Base-by-base conservation (phyloP, 2,329 filamentous ascomycete species). In the Penicillium nordicum region DNA sequence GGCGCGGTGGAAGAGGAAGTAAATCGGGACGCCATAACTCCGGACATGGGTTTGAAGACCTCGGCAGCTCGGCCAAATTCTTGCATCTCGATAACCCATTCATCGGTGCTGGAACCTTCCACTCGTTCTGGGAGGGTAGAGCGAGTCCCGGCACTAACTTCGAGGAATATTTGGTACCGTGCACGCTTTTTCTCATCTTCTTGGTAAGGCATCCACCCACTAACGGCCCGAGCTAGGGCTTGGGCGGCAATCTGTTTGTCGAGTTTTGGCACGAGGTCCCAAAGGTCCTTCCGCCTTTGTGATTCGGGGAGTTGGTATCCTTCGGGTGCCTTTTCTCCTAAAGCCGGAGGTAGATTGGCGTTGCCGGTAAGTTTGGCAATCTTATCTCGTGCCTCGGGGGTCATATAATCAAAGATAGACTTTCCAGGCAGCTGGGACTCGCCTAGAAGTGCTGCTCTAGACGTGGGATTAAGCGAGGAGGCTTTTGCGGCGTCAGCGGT, bases 361-460 rank as follows among this genome's bases (percentile, higher is more conserved):
- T 86, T 91, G 1, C 92, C 92, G 2, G 90, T 91, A 1, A 86
- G 86, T 11, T 84, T 81, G 3, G 83, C 91, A 43, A 99, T 82
- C 27, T 87, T 85, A 50, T 93, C 88, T 59, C 94, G 86, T 4
- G 89, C 85, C 34, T 88, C 83, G 0, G 90, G 81, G 0, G 89
- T 89, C 62, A 99, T 82, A 73, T 89, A 99, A 74, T 97, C 92
- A 72, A 97, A 99, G 3, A 99, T 87, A 0, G 94, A 97, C 76
- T 97, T 97, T 0, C 91, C 90, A 0, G 92, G 92, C 0, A 97
- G 78, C 36, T 85, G 83, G 38, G 84, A 80, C 75, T 97, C 93
- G 36, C 92, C 92, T 1, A 97, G 80, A 0, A 96, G 79, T 4
- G 85, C 85, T 12, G 92, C 92, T 59, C 94, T 85, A 41, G 88